phyloP scores from a whole-genome alignment of 345 rosid genomes.

The Dovyalis caffra region DNA sequence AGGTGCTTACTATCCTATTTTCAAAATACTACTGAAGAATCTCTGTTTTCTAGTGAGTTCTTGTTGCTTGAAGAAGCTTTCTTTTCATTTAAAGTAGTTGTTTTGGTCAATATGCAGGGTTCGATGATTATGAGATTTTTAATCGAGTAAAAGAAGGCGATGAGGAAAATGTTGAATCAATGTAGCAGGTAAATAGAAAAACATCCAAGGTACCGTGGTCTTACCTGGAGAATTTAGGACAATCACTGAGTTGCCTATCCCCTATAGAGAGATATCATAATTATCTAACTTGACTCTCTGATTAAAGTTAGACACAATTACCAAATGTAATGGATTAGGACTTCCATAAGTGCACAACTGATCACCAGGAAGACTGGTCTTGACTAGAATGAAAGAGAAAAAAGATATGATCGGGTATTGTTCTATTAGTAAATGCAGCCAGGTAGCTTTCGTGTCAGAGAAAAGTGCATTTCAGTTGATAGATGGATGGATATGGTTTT shows the following conservation, averaged over 20 bases:
- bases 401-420: background rate
- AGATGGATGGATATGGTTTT: background rate
- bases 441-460: background rate
- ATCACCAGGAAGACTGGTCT: background rate
- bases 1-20: constrained; percentile 7
- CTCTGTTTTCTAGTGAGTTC: background rate
- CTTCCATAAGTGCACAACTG: background rate
- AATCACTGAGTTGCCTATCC: background rate
- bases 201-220: background rate
- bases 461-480: background rate
- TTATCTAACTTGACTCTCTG: background rate
- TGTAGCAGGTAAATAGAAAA: constrained; percentile 1
- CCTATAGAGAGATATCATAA: background rate
- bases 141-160: constrained; percentile 32
- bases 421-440: background rate
- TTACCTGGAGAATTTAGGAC: background rate
- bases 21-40: background rate
- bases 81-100: background rate
- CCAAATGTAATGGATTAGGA: constrained; percentile 1
- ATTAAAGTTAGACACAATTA: background rate
- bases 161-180: constrained; percentile 37
- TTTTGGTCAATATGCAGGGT: constrained; percentile 14
- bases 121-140: constrained; percentile 30
- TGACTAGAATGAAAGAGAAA: background rate
- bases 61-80: background rate